phyloP scores from a whole-genome alignment of 371 early-diverging fungal species.

The Rhizopus stolonifer region DNA sequence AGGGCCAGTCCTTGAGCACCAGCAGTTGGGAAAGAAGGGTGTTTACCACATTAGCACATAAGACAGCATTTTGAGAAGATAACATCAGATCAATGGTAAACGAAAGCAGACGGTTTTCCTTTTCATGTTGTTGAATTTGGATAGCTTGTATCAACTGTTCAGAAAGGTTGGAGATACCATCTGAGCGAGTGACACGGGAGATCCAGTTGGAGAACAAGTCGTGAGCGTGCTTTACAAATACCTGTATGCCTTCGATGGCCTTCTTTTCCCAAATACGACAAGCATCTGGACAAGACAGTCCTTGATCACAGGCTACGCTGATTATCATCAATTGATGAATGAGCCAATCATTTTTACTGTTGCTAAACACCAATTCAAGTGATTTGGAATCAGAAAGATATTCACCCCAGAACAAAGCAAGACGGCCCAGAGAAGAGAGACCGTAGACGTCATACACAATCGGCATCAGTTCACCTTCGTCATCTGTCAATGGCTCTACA shows the following conservation, averaged over 20 bases:
- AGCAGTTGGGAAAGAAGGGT: conserved; percentile 13
- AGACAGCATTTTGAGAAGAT: background rate
- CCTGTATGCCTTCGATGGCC: conserved; percentile 22
- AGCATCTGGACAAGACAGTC: conserved; percentile 24
- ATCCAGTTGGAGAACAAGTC: conserved; percentile 19
- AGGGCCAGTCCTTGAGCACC: conserved; percentile 12
- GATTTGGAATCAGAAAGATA: conserved; percentile 20
- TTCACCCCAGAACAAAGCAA: conserved; percentile 49
- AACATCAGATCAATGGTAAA: conserved; percentile 10
- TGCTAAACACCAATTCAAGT: background rate
- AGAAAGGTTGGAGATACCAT: conserved; percentile 3
- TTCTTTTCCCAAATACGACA: conserved; percentile 27
- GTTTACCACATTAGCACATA: conserved; percentile 19
- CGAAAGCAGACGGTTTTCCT: conserved; percentile 1
- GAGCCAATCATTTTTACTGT: conserved; percentile 28
- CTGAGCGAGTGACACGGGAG: background rate
- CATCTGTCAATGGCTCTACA: conserved; percentile 20
- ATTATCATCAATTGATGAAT: conserved; percentile 40
- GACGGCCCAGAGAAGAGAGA: conserved; percentile 52
- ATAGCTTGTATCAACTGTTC: conserved; percentile 5
- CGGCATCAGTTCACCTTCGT: conserved; percentile 30
- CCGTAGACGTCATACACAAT: conserved; percentile 57
- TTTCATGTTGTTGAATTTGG: background rate
- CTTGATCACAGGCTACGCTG: conserved; percentile 35
- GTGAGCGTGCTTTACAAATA: conserved; percentile 23